These are phyloP conservation scores for Aspergillus alliaceus DNA, from an alignment of 2,329 filamentous ascomycete species.

Conservation along the genomic window DNA sequence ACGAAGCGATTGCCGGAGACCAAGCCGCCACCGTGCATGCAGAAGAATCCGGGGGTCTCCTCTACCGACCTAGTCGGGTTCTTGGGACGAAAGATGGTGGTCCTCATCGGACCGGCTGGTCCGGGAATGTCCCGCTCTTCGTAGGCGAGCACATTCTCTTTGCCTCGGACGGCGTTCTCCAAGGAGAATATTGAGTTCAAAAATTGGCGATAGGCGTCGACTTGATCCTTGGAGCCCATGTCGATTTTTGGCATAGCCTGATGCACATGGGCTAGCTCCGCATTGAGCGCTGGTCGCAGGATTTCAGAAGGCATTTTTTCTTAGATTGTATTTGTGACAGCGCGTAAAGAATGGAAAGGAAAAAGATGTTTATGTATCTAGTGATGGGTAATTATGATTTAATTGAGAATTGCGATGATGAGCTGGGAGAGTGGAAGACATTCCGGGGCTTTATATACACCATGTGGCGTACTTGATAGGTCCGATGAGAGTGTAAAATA, in stretches of 20 bases:
- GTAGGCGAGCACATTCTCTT: slow-evolving; percentile 6
- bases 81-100: slow-evolving; percentile 11
- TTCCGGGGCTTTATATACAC: too few species aligned
- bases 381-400: too few species aligned
- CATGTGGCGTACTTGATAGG: too few species aligned
- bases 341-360: too few species aligned
- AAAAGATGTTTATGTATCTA: too few species aligned
- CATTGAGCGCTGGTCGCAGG: background rate
- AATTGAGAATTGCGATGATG: too few species aligned
- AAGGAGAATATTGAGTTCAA: background rate
- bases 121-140: slow-evolving; percentile 9
- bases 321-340: background rate
- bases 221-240: background rate
- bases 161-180: slow-evolving; percentile 1
- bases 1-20: slow-evolving; percentile 63
- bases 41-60: slow-evolving; percentile 55
- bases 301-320: background rate
- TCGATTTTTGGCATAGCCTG: background rate
- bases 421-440: too few species aligned
- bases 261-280: background rate
- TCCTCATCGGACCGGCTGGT: slow-evolving; percentile 4
- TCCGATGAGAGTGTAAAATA: too few species aligned
- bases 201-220: background rate
- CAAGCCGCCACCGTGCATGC: slow-evolving; percentile 69
- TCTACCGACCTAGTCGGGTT: background rate